Evolutionary conservation across 345 rosid genomes (phyloP).

Genomic region (Mangifera indica): DNA sequence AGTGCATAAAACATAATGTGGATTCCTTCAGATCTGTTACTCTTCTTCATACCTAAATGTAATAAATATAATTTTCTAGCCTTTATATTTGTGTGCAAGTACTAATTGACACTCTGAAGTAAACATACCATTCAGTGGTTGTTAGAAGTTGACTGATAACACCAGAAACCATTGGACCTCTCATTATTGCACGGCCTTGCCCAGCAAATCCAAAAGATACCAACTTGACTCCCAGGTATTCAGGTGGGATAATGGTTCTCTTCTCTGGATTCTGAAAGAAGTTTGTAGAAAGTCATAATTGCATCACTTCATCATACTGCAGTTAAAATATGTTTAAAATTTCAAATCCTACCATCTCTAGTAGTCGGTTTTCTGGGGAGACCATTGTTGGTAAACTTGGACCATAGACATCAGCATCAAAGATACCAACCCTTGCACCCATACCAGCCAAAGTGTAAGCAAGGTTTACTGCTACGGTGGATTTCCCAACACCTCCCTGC

Average conservation of each 20-base stretch:
- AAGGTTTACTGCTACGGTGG: slow-evolving; percentile 94
- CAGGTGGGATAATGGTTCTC: slow-evolving; percentile 83
- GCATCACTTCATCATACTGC: slow-evolving; percentile 4
- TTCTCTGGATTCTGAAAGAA: slow-evolving; percentile 77
- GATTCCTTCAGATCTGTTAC: neutral
- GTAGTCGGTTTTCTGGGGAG: slow-evolving; percentile 72
- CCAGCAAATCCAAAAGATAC: slow-evolving; percentile 97
- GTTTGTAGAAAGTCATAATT: slow-evolving; percentile 22
- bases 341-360: slow-evolving; percentile 67
- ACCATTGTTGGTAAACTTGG: slow-evolving; percentile 99
- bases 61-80: neutral
- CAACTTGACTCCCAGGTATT: slow-evolving; percentile 89
- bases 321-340: slow-evolving; percentile 3
- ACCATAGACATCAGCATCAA: slow-evolving; percentile 95
- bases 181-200: slow-evolving; percentile 95
- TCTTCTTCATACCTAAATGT: neutral
- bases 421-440: slow-evolving; percentile 97
- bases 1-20: neutral
- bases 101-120: slow-evolving; percentile 6
- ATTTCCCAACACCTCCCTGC: slow-evolving; percentile 99
- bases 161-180: slow-evolving; percentile 99
- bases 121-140: slow-evolving; percentile 78
- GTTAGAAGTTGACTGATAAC: slow-evolving; percentile 92
- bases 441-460: slow-evolving; percentile 89
- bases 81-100: neutral